These are phyloP conservation scores for Beauveria varroae DNA, from an alignment of 2,329 filamentous ascomycete genomes.

Conservation along the genomic window DNA sequence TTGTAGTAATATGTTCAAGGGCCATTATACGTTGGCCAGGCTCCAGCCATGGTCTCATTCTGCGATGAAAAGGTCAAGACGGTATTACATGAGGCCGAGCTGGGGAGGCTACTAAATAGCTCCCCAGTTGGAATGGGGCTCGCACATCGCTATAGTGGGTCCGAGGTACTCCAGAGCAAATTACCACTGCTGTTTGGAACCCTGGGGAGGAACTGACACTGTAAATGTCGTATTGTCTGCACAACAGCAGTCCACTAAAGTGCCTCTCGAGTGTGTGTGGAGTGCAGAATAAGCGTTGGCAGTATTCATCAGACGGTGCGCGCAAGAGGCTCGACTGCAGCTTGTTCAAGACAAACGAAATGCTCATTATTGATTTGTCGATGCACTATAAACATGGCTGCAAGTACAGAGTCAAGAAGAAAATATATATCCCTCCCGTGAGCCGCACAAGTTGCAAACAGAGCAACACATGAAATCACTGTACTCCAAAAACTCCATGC, in stretches of 20 bases:
- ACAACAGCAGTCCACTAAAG: too few species aligned
- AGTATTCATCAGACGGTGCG: too few species aligned
- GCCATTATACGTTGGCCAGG: background rate
- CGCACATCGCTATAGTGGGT: too few species aligned
- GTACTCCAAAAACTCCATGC: slow-evolving; percentile 9
- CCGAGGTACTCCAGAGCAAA: too few species aligned
- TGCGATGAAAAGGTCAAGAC: background rate
- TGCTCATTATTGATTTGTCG: background rate
- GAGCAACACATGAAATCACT: background rate
- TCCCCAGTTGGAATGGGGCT: too few species aligned
- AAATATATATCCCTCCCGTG: background rate
- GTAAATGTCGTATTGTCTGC: too few species aligned
- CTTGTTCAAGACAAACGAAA: background rate
- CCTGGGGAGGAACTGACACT: too few species aligned
- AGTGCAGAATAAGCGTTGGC: too few species aligned
- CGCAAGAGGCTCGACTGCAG: background rate
- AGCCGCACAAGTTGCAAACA: background rate
- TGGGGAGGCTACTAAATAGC: background rate
- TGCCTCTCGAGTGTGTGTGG: too few species aligned
- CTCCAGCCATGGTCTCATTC: background rate
- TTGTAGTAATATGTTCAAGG: background rate
- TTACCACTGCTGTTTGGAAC: too few species aligned
- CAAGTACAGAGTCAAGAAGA: background rate
- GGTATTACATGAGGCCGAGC: slow-evolving; percentile 10
- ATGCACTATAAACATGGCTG: too few species aligned